Percentiles rank a stretch among this genome's conserved stretches.
Evolutionary conservation across 1,139 yeast genomes (phyloP).

Genomic region (Diutina ranongensis): DNA sequence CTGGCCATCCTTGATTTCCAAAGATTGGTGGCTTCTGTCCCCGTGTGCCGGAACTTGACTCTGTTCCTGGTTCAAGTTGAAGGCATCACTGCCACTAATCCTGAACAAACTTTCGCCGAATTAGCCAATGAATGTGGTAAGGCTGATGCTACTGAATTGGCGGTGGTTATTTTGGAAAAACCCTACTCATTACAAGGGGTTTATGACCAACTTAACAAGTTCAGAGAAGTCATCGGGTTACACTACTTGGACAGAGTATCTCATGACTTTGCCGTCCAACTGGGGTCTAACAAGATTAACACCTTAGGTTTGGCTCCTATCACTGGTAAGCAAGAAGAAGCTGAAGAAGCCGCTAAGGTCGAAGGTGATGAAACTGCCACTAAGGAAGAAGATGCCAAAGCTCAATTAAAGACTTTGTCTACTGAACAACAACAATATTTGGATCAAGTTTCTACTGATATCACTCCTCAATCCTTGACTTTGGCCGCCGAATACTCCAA

Average conservation of each 20-base stretch:
- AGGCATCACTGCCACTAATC: conserved; percentile 27
- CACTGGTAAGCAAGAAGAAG: conserved; percentile 9
- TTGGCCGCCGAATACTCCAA: neutral
- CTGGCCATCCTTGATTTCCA: conserved; percentile 50
- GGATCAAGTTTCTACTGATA: conserved; percentile 8
- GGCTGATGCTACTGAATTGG: conserved; percentile 9
- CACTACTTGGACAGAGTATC: conserved; percentile 27
- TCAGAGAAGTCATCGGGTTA: conserved; percentile 34
- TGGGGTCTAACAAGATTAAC: conserved; percentile 18
- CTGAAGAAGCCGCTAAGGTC: conserved; percentile 5
- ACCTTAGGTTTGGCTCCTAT: conserved; percentile 20
- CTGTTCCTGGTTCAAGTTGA: conserved; percentile 38
- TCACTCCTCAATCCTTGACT: conserved; percentile 1
- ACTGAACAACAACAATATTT: conserved; percentile 7
- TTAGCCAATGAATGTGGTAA: conserved; percentile 16
- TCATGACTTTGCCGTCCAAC: conserved; percentile 14
- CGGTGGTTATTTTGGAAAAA: conserved; percentile 17
- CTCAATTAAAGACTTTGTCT: conserved; percentile 5
- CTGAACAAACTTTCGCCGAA: conserved; percentile 21
- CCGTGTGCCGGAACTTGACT: conserved; percentile 48
- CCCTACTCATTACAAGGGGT: conserved; percentile 29
- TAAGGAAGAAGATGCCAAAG: conserved; percentile 6
- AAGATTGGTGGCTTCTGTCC: conserved; percentile 43
- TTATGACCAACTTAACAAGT: conserved; percentile 28
- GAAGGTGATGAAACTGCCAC: conserved; percentile 4